Percentiles rank a stretch among this genome's conserved stretches.
Evolutionary conservation across 352 stramenopile species (phyloP).

Genomic region (Peronospora belbahrii): DNA sequence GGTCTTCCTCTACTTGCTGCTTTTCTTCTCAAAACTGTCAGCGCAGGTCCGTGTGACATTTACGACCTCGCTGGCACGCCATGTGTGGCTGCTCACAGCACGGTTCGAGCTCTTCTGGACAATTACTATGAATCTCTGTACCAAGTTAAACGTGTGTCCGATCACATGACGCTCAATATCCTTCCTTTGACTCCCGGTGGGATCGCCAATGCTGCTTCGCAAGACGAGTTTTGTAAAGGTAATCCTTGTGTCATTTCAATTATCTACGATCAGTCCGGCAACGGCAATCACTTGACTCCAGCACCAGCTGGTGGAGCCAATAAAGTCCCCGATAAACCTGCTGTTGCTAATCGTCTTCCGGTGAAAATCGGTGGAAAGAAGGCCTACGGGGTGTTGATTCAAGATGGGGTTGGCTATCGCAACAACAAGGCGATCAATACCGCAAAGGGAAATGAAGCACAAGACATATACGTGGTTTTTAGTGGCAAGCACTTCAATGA

Average conservation of each 20-base stretch:
- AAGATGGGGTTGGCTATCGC: slow-evolving; percentile 15
- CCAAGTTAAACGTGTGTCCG: slow-evolving; percentile 16
- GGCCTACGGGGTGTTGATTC: slow-evolving; percentile 15
- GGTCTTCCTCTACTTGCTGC: slow-evolving; percentile 11
- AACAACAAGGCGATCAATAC: slow-evolving; percentile 13
- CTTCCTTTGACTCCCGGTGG: slow-evolving; percentile 4
- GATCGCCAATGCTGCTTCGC: slow-evolving; percentile 7
- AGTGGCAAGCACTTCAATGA: slow-evolving; percentile 16
- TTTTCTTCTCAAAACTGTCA: slow-evolving; percentile 4
- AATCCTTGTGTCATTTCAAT: slow-evolving; percentile 13
- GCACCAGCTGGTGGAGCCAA: slow-evolving; percentile 18
- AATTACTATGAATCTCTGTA: slow-evolving; percentile 11
- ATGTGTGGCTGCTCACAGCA: slow-evolving; percentile 20
- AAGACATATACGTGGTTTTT: slow-evolving; percentile 20
- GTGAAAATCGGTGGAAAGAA: slow-evolving; percentile 9
- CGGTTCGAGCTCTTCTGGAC: slow-evolving; percentile 11
- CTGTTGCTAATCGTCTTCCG: slow-evolving; percentile 7
- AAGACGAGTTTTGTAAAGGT: slow-evolving; percentile 16
- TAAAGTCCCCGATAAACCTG: slow-evolving; percentile 8
- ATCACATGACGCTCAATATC: slow-evolving; percentile 12
- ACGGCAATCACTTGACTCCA: slow-evolving; percentile 16
- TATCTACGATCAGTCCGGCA: slow-evolving; percentile 23
- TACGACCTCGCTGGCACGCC: slow-evolving; percentile 14
- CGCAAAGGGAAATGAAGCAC: slow-evolving; percentile 10
- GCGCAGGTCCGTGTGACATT: slow-evolving; percentile 20